Base-by-base conservation (phyloP, 352 stramenopile genomes). In the Phytophthora uliginosa region DNA sequence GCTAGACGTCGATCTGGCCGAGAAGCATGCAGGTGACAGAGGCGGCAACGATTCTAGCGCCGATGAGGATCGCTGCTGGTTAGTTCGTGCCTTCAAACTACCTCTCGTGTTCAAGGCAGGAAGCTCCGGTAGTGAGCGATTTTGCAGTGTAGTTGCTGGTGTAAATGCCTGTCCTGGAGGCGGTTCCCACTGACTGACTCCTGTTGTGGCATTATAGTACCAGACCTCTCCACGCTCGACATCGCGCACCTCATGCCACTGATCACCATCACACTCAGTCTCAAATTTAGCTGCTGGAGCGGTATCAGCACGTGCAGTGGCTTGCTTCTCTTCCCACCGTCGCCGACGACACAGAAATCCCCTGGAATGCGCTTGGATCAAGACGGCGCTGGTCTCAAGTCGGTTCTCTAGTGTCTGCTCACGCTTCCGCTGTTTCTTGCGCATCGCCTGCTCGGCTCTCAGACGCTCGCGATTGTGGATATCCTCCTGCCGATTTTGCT, bases 131-230 rank as follows among this genome's bases (percentile, higher is more conserved):
- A 85, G 54, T 9, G 74, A 83, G n/a, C 13, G 52, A 20, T 13
- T 56, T 34, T 45, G 31, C 22, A 17, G 34, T 61, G 36, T 42
- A 42, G 60, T n/a, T 82, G 82, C 20, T 48, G 57, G 55, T 52
- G 67, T 66, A 24, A 69, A 76, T 1, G 40, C 12, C 4, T 74
- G 31, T 50, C 50, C 7, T 20, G 42, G 33, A 0, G 90, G 88
- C 9, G 71, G 74, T 50, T 93, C 86, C 89, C 89, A 96, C 52
- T 96, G 88, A 71, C 86, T 95, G 15, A 87, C 69, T 4, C 86
- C 86, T 6, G 88, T 95, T 2, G 59, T 59, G 3, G 78, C 69
- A 59, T 96, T 96, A 76, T 95, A 96, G 67, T 89, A 96, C 89
- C 89, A 96, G 15, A 90, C 79, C 45, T 95, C 88, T 7, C 77